Conservation (phyloP, 2,329 filamentous ascomycete species). For the Periglandula ipomoeae region DNA sequence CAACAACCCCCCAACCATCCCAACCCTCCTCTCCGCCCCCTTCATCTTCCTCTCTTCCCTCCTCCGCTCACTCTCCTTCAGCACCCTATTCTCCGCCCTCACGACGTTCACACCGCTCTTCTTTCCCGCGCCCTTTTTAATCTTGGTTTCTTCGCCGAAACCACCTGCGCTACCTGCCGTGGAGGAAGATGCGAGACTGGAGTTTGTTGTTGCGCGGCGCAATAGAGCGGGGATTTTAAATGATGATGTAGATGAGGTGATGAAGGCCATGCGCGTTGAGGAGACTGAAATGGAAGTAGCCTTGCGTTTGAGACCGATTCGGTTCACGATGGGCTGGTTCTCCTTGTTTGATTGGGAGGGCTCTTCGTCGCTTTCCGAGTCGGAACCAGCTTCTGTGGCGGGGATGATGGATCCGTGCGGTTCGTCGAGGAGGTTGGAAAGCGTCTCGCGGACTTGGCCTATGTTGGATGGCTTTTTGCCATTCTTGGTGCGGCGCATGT, state of each 20-base stretch:
- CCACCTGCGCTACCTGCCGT: slow-evolving; percentile 22
- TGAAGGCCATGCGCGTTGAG: slow-evolving; percentile 47
- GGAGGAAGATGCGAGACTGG: slow-evolving; percentile 30
- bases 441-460: slow-evolving; percentile 71
- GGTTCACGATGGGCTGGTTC: slow-evolving; percentile 56
- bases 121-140: slow-evolving; percentile 52
- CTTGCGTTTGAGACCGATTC: slow-evolving; percentile 59
- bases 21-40: slow-evolving; percentile 47
- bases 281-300: slow-evolving; percentile 29
- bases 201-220: slow-evolving; percentile 63
- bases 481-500: slow-evolving; percentile 51
- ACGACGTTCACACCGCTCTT: slow-evolving; percentile 53
- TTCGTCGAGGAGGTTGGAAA: slow-evolving; percentile 73
- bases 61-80: slow-evolving; percentile 46
- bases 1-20: slow-evolving; percentile 50
- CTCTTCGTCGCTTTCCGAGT: slow-evolving; percentile 33
- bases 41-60: slow-evolving; percentile 49
- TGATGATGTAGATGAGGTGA: slow-evolving; percentile 29
- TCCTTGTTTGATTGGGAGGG: slow-evolving; percentile 37
- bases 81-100: slow-evolving; percentile 47
- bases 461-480: slow-evolving; percentile 63
- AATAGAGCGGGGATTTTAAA: slow-evolving; percentile 66
- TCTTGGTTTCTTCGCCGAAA: slow-evolving; percentile 41
- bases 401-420: slow-evolving; percentile 41
- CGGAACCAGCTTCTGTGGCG: slow-evolving; percentile 28